Base-by-base conservation (phyloP, 2,329 filamentous ascomycete species). In the Aciculosporium take region DNA sequence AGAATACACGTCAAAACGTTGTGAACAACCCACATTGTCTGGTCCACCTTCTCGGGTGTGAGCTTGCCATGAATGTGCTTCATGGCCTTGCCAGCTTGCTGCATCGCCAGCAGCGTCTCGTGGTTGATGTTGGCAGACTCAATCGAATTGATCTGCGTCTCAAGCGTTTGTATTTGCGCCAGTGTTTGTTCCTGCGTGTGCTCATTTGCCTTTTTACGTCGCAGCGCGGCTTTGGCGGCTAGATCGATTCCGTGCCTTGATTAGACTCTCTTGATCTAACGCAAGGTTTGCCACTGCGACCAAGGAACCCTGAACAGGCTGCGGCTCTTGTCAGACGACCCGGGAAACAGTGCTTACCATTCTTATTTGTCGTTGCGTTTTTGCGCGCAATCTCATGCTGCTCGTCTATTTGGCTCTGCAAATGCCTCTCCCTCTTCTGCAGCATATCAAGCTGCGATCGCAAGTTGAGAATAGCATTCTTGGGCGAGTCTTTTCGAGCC, bases 41-140 rank as follows among this genome's bases (percentile, higher is more conserved):
- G 74, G 61, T 96, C 89, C 48, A 98, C 89, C 66, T 93, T 91
- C 54, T 95, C 87, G 48, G 91, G 84, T 37, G 85, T 94, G 50
- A 96, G 76, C 49, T 84, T 84, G 53, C 79, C 81, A 60, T 96
- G 87, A 53, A 98, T 98, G 49, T 81, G 70, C 68, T 88, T 82
- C 88, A 98, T 96, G 28, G 89, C 91, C 46, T 79, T 68, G 49
- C 84, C 79, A 9, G 91, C 89, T 58, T 81, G 81, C 74, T 94
- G 81, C 87, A 98, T 95, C 7, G 88, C 89, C 51, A 81, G 76
- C 49, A 96, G 71, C 10, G 91, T 98, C 70, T 95, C 88, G 65
- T 89, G 81, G 71, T 98, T 98, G 69, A 98, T 95, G 61, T 96
- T 98, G 47, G 91, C 91, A 37, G 88, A 86, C 65, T 98, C 91